Conservation (phyloP, 306 rosid genomes). For the Luffa acutangula region DNA sequence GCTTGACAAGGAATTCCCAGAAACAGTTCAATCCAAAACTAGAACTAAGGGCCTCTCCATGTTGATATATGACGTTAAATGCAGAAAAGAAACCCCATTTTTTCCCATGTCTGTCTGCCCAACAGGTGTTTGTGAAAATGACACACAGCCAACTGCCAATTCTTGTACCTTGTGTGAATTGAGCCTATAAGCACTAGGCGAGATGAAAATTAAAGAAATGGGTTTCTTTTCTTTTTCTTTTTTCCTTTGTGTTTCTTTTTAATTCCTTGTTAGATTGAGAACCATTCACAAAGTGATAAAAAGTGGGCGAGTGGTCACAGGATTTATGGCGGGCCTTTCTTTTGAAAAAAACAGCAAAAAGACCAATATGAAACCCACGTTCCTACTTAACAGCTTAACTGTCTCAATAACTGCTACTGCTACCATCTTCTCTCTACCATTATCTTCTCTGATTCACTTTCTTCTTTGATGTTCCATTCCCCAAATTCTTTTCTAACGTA, state of each 20-base stretch:
- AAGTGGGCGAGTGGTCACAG: constrained; percentile 69
- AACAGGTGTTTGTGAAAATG: constrained; percentile 8
- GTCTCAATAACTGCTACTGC: constrained; percentile 19
- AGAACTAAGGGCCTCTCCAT: not conserved
- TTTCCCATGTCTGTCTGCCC: not conserved
- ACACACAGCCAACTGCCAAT: not conserved
- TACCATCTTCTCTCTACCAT: constrained; percentile 11
- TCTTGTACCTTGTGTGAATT: not conserved
- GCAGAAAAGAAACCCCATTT: not conserved
- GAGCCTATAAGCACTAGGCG: not conserved
- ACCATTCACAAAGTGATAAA: constrained; percentile 16
- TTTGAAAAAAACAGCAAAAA: constrained; percentile 37
- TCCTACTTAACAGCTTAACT: constrained; percentile 46
- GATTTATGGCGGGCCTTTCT: constrained; percentile 49
- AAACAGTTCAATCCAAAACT: not conserved
- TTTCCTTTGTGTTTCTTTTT: not conserved
- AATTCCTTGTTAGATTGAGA: not conserved
- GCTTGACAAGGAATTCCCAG: constrained; percentile 4
- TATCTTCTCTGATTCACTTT: constrained; percentile 9
- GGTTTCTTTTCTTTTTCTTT: not conserved
- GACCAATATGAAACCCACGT: constrained; percentile 54
- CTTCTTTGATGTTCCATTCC: not conserved
- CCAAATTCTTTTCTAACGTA: not conserved
- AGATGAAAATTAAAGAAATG: not conserved
- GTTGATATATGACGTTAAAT: not conserved